Base-by-base conservation (phyloP, 176 grass and related monocot species). In the Oryza rufipogon region DNA sequence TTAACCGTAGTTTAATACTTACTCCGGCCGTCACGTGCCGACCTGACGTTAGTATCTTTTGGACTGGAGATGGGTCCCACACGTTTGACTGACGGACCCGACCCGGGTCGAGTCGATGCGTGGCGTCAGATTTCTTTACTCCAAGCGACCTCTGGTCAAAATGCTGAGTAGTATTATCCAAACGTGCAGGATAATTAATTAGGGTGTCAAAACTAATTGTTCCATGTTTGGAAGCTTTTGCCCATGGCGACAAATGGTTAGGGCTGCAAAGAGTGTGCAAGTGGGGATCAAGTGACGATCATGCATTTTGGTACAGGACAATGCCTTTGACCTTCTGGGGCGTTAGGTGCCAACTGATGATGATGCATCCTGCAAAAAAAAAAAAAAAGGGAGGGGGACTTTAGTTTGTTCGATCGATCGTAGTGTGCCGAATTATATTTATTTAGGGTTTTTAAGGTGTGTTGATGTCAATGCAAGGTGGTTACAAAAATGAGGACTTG, bases 181-280 rank as follows among this genome's bases (percentile, higher is more conserved):
- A 87, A 70, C 38, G 68, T 1, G 64, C 30, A 16, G 41, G 42
- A 1, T 44, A 44, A 44, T 44, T 44, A 44, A 44, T 44, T 44
- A 30, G 54, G 54, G 12, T 9, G 65, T 84, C 81, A 87, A 84
- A 66, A 76, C 16, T 76, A 88, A 78, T 54, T 3, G 54, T 23
- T 73, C 16, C 73, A 25, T 65, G 42, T 41, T 77, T 77, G 66
- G 65, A 32, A 39, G 32, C 3, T 86, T 76, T 70, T 14, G 25
- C 30, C 3, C 58, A 68, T 7, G 84, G 69, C 39, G 30, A 71
- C 77, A 63, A 90, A 87, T 79, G 75, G 63, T 79, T 86, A 89
- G 78, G 77, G 67, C n/a, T 51, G 58, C 25, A 72, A 44, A 44
- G 42, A 23, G 72, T 34, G 39, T 74, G 79, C 48, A 42, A n/a